Evolutionary conservation across 1,284 basidiomycete species (phyloP), one percentile per base, ranked within the genome.

Genomic region (Meripilus lineatus): DNA sequence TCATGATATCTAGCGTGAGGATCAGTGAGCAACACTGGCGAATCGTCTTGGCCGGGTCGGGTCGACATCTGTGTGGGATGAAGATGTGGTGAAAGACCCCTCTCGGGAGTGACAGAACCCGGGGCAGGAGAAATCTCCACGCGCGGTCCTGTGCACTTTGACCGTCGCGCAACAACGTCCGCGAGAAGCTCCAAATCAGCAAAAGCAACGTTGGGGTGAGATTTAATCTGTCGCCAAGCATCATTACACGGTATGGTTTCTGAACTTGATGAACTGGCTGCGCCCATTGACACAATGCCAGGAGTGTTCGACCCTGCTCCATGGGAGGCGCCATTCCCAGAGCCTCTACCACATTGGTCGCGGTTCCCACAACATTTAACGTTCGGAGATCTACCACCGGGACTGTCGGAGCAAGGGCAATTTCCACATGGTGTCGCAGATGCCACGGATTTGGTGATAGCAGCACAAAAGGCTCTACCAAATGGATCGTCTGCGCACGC

Each of bases 171-270:
- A 18, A 94, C 91, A 24, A 94, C 91, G 50, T 93, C 89, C 2
- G 91, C 91, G 36, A 94, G 75, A 30, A 93, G 71, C 0, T 81
- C 69, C 37, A 94, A 70, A 58, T 92, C 88, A 11, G 89, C 77
- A 59, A 90, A 93, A 34, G 80, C 77, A 42, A 87, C 81, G 52
- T 93, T 93, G 1, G 91, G 91, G 66, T 94, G 91, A 3, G 84
- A 82, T 67, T 93, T 93, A 52, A 94, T 70, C 50, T 84, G 81
- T 43, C 76, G 81, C 91, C 91, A 94, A 4, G 89, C 91, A 48
- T 86, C 79, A 58, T 88, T 84, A 35, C 84, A 87, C 15, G 89
- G 78, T 40, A 94, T 87, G 7, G 78, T 85, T 45, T 84, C 74
- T 15, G 61, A 49, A 23, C 58, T 52, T 17, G 54, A 48, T 38